Percentiles rank a stretch among this genome's conserved stretches.
phyloP scores from a whole-genome alignment of 1,284 basidiomycete genomes.

The Vanrija sp. region DNA sequence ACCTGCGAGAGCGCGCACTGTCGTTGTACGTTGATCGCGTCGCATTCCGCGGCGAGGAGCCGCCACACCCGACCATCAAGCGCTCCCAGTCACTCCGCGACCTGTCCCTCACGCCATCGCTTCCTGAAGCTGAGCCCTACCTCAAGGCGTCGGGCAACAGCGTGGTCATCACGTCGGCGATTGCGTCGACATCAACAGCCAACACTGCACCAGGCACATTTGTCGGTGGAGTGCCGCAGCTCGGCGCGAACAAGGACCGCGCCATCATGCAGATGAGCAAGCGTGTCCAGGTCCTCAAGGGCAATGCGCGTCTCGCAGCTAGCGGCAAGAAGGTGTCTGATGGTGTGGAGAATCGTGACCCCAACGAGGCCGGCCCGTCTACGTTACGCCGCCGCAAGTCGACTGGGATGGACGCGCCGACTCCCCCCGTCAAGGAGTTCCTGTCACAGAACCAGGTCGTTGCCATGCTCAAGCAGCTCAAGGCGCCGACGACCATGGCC shows the following conservation, averaged over 20 bases:
- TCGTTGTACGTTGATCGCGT: constrained; percentile 38
- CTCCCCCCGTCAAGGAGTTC: constrained; percentile 27
- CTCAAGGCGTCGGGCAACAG: constrained; percentile 94
- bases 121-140: constrained; percentile 38
- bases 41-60: constrained; percentile 35
- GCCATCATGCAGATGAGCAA: constrained; percentile 48
- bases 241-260: constrained; percentile 37
- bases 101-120: constrained; percentile 25
- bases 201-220: constrained; percentile 31
- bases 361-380: background rate
- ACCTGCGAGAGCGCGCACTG: constrained; percentile 41
- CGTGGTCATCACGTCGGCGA: constrained; percentile 82
- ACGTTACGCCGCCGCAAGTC: constrained; percentile 11
- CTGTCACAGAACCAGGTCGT: constrained; percentile 38
- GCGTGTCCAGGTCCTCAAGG: constrained; percentile 48
- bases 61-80: constrained; percentile 26
- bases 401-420: constrained; percentile 10
- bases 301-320: constrained; percentile 38
- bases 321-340: background rate
- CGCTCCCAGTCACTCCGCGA: constrained; percentile 32
- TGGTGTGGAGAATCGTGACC: background rate
- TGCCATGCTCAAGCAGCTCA: constrained; percentile 35
- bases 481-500: constrained; percentile 23
- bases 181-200: constrained; percentile 72
- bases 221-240: constrained; percentile 21